These are phyloP conservation scores for Cucumis cinereus DNA, from an alignment of 306 rosid genomes.

Conservation along the genomic window DNA sequence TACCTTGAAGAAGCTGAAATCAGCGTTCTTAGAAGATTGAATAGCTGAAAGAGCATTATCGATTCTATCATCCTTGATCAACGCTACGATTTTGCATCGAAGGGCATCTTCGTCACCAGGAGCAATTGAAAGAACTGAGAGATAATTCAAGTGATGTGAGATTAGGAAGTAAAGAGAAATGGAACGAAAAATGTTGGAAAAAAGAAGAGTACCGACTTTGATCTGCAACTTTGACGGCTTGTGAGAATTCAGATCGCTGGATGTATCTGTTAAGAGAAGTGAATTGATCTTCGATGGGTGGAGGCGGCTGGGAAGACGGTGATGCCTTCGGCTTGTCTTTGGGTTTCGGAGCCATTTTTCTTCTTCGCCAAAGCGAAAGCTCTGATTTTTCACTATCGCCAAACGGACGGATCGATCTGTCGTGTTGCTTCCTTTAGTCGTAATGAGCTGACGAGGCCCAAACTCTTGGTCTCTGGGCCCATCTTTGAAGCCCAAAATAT, in stretches of 20 bases:
- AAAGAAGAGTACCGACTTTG: conserved; percentile 38
- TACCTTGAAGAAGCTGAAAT: conserved; percentile 64
- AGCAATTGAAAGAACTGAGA: conserved; percentile 53
- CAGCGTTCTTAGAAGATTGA: conserved; percentile 34
- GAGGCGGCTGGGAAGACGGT: conserved; percentile 47
- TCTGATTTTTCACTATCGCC: neutral
- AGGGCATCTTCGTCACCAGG: conserved; percentile 76
- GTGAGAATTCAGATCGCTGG: conserved; percentile 38
- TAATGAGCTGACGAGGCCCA: neutral
- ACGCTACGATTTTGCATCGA: conserved; percentile 73
- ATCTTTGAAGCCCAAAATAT: neutral
- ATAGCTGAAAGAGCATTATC: conserved; percentile 52
- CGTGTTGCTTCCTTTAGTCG: neutral
- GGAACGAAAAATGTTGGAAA: neutral
- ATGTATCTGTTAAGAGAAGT: conserved; percentile 57
- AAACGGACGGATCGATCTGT: neutral
- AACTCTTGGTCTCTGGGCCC: neutral
- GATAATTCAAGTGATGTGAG: neutral
- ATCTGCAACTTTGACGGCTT: conserved; percentile 73
- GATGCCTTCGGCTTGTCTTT: conserved; percentile 39
- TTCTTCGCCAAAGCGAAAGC: neutral
- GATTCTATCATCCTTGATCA: conserved; percentile 53
- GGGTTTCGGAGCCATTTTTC: conserved; percentile 75
- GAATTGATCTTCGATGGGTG: conserved; percentile 81
- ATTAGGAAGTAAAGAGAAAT: neutral